Conservation (phyloP, 768 basidiomycete species). For the Mycena vulgaris region DNA sequence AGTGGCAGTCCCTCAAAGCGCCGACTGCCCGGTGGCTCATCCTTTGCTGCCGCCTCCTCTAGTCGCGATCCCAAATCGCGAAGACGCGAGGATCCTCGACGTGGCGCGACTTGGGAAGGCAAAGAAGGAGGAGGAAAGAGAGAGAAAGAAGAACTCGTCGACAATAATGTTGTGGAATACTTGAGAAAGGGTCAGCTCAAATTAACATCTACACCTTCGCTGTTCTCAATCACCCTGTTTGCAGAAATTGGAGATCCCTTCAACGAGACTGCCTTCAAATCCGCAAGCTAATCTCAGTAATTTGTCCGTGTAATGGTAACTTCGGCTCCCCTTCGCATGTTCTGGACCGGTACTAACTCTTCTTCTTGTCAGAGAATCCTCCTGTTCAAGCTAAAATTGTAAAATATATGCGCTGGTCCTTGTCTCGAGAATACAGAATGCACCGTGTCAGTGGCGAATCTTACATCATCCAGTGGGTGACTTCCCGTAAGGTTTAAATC, state of each 20-base stretch:
- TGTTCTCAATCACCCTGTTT: slow-evolving; percentile 15
- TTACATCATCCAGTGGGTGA: not conserved
- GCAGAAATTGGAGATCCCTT: slow-evolving; percentile 73
- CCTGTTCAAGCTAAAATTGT: slow-evolving; percentile 14
- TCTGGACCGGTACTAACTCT: not conserved
- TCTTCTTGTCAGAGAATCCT: not conserved
- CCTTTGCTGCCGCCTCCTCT: slow-evolving; percentile 57
- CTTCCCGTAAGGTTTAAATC: no score
- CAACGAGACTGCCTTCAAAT: slow-evolving; percentile 53
- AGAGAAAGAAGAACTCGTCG: slow-evolving; percentile 72
- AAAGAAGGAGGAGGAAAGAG: slow-evolving; percentile 60
- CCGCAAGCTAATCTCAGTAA: slow-evolving; percentile 39
- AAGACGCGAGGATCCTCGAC: slow-evolving; percentile 60
- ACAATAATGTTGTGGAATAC: slow-evolving; percentile 63
- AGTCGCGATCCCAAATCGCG: slow-evolving; percentile 67
- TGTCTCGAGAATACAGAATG: not conserved
- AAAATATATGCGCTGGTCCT: slow-evolving; percentile 2
- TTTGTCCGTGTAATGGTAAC: not conserved
- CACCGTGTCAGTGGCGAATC: not conserved
- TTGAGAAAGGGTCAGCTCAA: slow-evolving; percentile 65
- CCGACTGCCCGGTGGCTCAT: slow-evolving; percentile 64
- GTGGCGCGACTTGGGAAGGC: slow-evolving; percentile 45
- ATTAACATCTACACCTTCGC: not conserved
- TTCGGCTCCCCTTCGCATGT: not conserved
- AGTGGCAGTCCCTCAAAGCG: slow-evolving; percentile 62